Evolutionary conservation across 139 green algal species (phyloP), one percentile per base, ranked within the genome.

Genomic region (Haematococcus sp.): DNA sequence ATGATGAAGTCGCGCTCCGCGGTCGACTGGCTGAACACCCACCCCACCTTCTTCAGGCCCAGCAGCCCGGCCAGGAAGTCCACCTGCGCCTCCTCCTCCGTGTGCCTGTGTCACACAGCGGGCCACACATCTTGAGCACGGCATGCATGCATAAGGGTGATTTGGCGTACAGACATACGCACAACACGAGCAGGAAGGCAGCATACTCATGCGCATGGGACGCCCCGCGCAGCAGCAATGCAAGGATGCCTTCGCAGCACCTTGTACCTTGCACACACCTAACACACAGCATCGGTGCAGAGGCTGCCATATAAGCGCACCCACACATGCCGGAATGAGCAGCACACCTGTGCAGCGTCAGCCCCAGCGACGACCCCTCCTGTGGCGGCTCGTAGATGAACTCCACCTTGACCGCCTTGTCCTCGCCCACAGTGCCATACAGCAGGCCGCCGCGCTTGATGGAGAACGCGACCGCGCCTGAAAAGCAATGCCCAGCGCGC

Each of bases 371-470:
- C 17, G 27, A 49, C 9, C 72, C 61, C 4, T 71, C 61, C 82
- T 98, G 95, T n/a, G 90, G 88, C 11, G 94, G 95, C 80, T 99
- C 95, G 71, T 95, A 99, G 34, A 97, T 89, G 33, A 81, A 88
- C 64, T 88, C 73, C 3, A 84, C 80, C 63, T 70, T 34, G 15
- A 70, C 31, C 22, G 82, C 71, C 15, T 82, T 71, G 27, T 89
- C 86, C 33, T 96, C 94, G 51, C 89, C 85, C 52, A 94, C 80
- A 4, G 78, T 92, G 68, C 16, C 61, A 27, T 54, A 31, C 33
- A 52, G 59, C 59, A 66, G 28, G 16, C 25, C 65, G 34, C 90
- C 91, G 2, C 95, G 76, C 81, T 97, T 96, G 72, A 97, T 92
- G n/a, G 87, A 96, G 80, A 99, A 99, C 0, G 81, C 90, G 19